Base-by-base conservation (phyloP, 2,329 filamentous ascomycete species). In the Fusarium kyushuense region DNA sequence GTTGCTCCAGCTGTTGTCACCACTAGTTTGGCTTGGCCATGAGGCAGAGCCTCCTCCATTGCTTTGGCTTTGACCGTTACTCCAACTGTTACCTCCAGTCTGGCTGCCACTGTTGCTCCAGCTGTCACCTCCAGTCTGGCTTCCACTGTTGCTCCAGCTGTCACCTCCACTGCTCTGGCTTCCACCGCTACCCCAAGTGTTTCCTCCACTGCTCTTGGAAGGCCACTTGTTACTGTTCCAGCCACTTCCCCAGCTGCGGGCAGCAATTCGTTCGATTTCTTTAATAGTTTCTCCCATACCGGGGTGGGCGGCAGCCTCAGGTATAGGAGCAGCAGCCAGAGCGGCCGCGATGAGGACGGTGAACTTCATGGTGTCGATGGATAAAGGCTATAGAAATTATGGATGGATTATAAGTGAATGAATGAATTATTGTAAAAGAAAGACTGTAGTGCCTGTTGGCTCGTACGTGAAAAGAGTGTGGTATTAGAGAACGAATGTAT, bases 301-400 rank as follows among this genome's bases (percentile, higher is more conserved):
- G 19, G 72, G 67, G 52, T 65, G 66, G 38, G 69, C 72, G 14
- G 48, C 35, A 23, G 36, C 63, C 33, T 65, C 63, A 4, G 65
- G 53, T 45, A 73, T 57, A 17, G 65, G 63, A 30, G 63, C 62
- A 30, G 66, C 70, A 29, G 71, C 54, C 36, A 75, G 57, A 51
- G 66, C 71, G 19, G 65, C 62, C 21, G 65, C 46, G 43, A 74
- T 48, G 21, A 74, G 54, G n/a, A 62, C 46, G 21, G 57, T 65
- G 23, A 74, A 58, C 71, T 75, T 78, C 73, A 74, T 77, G 58
- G 49, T 72, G 30, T 41, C 3, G 29, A 36, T 54, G 4, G 54
- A 16, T 12, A 38, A 49, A 53, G 6, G 13, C 11, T 25, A 25
- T 17, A 46, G 38, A 9, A 27, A 42, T 38, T 54, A 47, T 30